Evolutionary conservation across 768 basidiomycete genomes (phyloP).

Genomic region (Amanita muscaria): DNA sequence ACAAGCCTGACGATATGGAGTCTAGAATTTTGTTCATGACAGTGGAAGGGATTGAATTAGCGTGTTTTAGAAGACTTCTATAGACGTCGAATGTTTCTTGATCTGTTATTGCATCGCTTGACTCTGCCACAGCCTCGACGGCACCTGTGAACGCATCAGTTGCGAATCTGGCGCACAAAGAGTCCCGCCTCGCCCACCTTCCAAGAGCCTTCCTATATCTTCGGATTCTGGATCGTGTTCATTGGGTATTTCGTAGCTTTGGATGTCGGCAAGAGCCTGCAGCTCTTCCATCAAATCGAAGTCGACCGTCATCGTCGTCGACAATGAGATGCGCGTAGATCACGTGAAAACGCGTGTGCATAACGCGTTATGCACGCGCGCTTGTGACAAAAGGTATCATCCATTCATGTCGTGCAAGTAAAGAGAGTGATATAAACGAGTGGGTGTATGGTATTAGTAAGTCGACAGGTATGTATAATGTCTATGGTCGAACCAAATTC

Average conservation of each 20-base stretch:
- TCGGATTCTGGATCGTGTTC: slow-evolving; percentile 57
- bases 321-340: slow-evolving; percentile 8
- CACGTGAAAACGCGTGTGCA: slow-evolving; percentile 10
- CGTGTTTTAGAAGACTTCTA: slow-evolving; percentile 72
- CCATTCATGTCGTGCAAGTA: no score
- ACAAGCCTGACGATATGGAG: slow-evolving; percentile 70
- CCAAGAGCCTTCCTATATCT: slow-evolving; percentile 46
- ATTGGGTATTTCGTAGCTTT: slow-evolving; percentile 55
- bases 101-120: slow-evolving; percentile 63
- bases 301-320: slow-evolving; percentile 24
- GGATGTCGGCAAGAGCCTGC: slow-evolving; percentile 50
- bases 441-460: slow-evolving; percentile 1
- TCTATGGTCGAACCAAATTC: not conserved
- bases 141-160: slow-evolving; percentile 40
- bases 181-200: slow-evolving; percentile 32
- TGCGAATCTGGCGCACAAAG: not conserved
- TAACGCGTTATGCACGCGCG: not conserved
- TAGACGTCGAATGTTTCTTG: slow-evolving; percentile 72
- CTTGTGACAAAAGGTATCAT: not conserved
- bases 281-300: slow-evolving; percentile 82
- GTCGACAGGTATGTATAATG: not conserved
- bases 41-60: slow-evolving; percentile 49
- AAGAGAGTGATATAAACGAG: slow-evolving; percentile 2
- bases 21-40: slow-evolving; percentile 85
- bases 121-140: slow-evolving; percentile 72